Conservation (phyloP, 2,329 filamentous ascomycete species). For the Colletotrichum spaethianum region DNA sequence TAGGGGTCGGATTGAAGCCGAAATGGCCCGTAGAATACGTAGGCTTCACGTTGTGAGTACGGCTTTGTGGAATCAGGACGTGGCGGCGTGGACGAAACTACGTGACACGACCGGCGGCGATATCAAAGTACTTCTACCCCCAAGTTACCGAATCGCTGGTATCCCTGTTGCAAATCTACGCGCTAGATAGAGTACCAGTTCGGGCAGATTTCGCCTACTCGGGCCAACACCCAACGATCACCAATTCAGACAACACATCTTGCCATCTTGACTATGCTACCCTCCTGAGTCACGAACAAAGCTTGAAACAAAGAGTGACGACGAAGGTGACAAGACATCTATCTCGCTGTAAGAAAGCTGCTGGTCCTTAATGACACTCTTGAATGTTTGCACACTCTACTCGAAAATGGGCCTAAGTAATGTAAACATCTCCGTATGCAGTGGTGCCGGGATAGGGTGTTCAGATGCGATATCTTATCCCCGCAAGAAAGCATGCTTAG, state of each 20-base stretch:
- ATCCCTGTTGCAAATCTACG: neutral
- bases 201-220: too few relatives aligned
- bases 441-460: neutral
- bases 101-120: neutral
- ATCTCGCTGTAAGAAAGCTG: too few relatives aligned
- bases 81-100: neutral
- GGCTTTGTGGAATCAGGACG: neutral
- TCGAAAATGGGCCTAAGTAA: neutral
- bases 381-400: neutral
- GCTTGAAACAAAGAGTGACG: too few relatives aligned
- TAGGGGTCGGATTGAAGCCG: neutral
- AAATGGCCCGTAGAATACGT: neutral
- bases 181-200: neutral
- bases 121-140: neutral
- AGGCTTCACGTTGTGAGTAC: neutral
- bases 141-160: neutral
- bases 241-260: neutral
- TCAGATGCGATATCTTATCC: neutral
- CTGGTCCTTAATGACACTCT: too few relatives aligned
- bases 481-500: neutral
- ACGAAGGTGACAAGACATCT: too few relatives aligned
- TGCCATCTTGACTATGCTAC: neutral
- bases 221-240: neutral
- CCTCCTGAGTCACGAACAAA: too few relatives aligned
- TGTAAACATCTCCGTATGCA: neutral